Evolutionary conservation across 495 filamentous ascomycete genomes (phyloP).

Genomic region (Hypoxylon fuscum): DNA sequence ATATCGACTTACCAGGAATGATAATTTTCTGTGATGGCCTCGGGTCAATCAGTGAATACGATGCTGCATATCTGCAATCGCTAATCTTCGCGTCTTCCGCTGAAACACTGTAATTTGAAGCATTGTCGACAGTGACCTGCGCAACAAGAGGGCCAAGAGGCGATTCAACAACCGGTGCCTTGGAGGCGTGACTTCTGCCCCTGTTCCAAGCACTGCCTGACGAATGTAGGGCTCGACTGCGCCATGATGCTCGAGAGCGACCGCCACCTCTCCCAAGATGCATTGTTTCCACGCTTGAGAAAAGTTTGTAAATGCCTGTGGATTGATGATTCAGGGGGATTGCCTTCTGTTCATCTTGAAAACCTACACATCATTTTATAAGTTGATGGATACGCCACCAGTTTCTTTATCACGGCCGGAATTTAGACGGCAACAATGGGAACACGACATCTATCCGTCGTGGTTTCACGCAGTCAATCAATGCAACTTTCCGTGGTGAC

Average conservation of each 20-base stretch:
- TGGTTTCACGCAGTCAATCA: too few relatives aligned
- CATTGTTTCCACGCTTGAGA: background rate
- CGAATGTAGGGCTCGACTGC: background rate
- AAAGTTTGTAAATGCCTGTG: too few relatives aligned
- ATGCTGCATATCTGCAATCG: slow-evolving; percentile 52
- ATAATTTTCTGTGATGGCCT: slow-evolving; percentile 50
- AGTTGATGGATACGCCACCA: too few relatives aligned
- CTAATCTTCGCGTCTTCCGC: slow-evolving; percentile 32
- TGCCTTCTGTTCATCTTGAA: too few relatives aligned
- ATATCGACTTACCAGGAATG: slow-evolving; percentile 57
- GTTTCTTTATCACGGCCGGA: too few relatives aligned
- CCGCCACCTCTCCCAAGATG: background rate
- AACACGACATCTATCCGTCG: too few relatives aligned
- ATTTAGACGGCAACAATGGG: too few relatives aligned
- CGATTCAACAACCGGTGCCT: background rate
- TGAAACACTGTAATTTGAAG: background rate
- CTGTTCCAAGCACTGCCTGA: background rate
- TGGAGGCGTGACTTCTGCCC: background rate
- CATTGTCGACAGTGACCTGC: background rate
- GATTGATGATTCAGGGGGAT: too few relatives aligned
- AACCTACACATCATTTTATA: too few relatives aligned
- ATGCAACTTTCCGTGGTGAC: too few relatives aligned
- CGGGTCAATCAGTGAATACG: slow-evolving; percentile 63
- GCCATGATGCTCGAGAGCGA: too few relatives aligned
- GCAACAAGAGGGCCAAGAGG: slow-evolving; percentile 12